These are phyloP conservation scores for Coemansia sp. DNA, from an alignment of 192 early-diverging fungal species.

Conservation along the genomic window DNA sequence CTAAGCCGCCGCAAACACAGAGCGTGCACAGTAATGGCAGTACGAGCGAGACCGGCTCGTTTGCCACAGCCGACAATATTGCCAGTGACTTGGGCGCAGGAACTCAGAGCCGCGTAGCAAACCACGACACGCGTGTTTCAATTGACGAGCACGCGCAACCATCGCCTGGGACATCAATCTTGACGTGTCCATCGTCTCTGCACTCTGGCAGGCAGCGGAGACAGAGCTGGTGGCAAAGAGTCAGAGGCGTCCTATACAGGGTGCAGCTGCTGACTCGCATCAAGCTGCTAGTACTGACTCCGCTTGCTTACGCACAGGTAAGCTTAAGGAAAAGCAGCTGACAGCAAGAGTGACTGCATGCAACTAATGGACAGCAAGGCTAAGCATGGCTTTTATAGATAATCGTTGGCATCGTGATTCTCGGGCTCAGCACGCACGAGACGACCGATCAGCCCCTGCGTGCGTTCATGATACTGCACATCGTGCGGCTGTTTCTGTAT, in stretches of 20 bases:
- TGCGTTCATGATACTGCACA: conserved; percentile 62
- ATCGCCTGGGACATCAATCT: background rate
- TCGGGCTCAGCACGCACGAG: conserved; percentile 54
- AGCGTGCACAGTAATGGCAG: conserved; percentile 3
- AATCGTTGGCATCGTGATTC: conserved; percentile 54
- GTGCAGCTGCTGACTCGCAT: background rate
- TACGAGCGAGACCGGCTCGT: background rate
- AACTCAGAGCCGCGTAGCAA: background rate
- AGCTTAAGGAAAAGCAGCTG: background rate
- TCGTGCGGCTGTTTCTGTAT: conserved; percentile 58
- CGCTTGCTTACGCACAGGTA: conserved; percentile 6
- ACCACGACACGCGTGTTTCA: background rate
- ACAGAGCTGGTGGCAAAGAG: background rate
- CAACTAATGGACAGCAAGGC: background rate
- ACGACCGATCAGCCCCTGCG: conserved; percentile 58
- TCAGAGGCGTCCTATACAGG: background rate
- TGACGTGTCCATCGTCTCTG: too few species aligned
- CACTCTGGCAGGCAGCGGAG: background rate
- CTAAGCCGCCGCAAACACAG: background rate
- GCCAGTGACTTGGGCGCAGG: background rate
- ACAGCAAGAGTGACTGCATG: conserved; percentile 9
- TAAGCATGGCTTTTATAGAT: conserved; percentile 42
- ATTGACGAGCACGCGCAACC: conserved; percentile 1
- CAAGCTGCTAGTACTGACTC: conserved; percentile 2
- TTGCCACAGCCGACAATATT: conserved; percentile 2